phyloP scores from a whole-genome alignment of 2,329 filamentous ascomycete genomes.

The Colletotrichum tofieldiae region DNA sequence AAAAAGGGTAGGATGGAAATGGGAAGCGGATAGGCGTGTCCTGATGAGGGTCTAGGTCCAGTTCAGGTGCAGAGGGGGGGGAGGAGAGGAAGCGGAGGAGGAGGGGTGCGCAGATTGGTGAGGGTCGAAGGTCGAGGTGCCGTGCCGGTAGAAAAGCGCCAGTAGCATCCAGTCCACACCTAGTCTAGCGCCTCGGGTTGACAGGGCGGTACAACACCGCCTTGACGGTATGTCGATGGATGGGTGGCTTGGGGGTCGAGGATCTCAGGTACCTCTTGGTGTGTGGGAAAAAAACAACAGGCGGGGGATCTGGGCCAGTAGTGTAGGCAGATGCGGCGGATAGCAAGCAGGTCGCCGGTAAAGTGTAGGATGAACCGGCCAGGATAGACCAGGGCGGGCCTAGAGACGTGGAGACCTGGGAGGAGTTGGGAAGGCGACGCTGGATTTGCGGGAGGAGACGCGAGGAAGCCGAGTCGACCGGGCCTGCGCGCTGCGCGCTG shows the following conservation, averaged over 20 bases:
- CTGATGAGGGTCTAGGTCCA: slow-evolving; percentile 39
- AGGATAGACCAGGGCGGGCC: slow-evolving; percentile 1
- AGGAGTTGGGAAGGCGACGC: slow-evolving; percentile 3
- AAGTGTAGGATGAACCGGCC: slow-evolving; percentile 20
- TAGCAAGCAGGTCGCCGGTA: slow-evolving; percentile 5
- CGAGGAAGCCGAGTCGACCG: slow-evolving; percentile 31
- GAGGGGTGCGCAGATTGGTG: slow-evolving; percentile 27
- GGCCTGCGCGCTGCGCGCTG: background rate
- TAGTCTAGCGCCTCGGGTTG: slow-evolving; percentile 17
- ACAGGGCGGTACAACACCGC: slow-evolving; percentile 24
- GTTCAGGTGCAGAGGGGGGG: slow-evolving; percentile 11
- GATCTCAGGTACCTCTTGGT: background rate
- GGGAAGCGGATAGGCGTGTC: slow-evolving; percentile 38
- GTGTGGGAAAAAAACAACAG: background rate
- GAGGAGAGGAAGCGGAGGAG: background rate
- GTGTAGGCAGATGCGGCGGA: background rate
- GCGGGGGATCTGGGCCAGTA: background rate
- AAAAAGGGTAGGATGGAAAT: slow-evolving; percentile 7
- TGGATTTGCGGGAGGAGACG: slow-evolving; percentile 3
- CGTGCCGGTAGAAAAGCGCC: slow-evolving; percentile 29
- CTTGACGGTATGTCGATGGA: slow-evolving; percentile 4
- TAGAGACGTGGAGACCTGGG: slow-evolving; percentile 10
- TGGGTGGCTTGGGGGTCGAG: slow-evolving; percentile 10
- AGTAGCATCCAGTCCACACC: slow-evolving; percentile 13
- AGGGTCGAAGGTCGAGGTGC: slow-evolving; percentile 15